A percentile compares a stretch with the other conserved stretches of the same genome.
Evolutionary conservation across 148 eudicot species (phyloP).

Genomic region (Camellia japonica): DNA sequence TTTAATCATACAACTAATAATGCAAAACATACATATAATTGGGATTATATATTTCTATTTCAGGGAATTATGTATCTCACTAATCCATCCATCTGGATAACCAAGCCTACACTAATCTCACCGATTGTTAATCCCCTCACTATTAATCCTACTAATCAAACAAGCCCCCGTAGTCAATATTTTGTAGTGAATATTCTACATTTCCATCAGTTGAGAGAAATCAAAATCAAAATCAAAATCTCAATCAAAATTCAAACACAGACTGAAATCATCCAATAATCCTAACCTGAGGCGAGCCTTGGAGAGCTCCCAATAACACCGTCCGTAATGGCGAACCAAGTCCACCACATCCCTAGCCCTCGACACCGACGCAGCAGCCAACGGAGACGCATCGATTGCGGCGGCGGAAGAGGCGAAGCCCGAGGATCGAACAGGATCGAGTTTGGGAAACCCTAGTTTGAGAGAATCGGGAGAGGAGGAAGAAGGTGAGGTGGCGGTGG

Average conservation of each 20-base stretch:
- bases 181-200: background rate
- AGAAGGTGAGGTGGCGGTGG: slow-evolving; percentile 26
- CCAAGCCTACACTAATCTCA: too few relatives aligned
- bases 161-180: background rate
- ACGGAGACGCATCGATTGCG: slow-evolving; percentile 22
- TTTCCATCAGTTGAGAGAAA: background rate
- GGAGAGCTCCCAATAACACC: slow-evolving; percentile 89
- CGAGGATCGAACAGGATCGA: slow-evolving; percentile 17
- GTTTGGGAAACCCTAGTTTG: slow-evolving; percentile 24
- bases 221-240: background rate
- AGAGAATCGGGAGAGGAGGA: slow-evolving; percentile 19
- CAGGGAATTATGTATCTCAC: too few relatives aligned
- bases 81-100: too few relatives aligned
- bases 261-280: background rate
- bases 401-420: slow-evolving; percentile 27
- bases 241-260: background rate
- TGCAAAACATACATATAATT: too few relatives aligned
- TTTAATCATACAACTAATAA: too few relatives aligned
- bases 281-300: slow-evolving; percentile 82
- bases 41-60: too few relatives aligned
- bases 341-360: slow-evolving; percentile 45
- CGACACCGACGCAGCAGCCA: slow-evolving; percentile 21
- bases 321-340: slow-evolving; percentile 52
- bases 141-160: background rate
- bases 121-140: too few relatives aligned